Evolutionary conservation across 75 land plant genomes (phyloP), one percentile per base, ranked within the genome.

Genomic region (Gnetum montanum): DNA sequence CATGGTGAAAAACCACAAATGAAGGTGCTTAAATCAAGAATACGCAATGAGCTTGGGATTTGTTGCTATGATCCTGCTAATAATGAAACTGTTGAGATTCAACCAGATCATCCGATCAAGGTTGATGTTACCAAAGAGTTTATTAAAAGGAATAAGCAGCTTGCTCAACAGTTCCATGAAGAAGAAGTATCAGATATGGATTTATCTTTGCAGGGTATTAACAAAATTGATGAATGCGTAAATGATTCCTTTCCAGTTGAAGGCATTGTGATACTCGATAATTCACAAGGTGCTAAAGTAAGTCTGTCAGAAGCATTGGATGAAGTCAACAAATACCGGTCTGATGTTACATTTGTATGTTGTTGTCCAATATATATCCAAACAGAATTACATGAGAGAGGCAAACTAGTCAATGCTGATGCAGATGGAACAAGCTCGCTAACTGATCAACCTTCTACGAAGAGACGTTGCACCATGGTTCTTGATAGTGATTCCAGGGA

Each of bases 1-100:
- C 99, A 95, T 79, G 99, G 99, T 1, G 99, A 95, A 73, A 86
- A 90, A 62, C 99, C 85, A 25, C 80, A 90, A 53, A 95, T 90
- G 92, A 88, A 76, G 27, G 16, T 58, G 13, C 66, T 95, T 38
- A 90, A 86, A 58, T 77, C 66, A 31, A 85, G 65, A 60, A 86
- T 95, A 53, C 46, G 71, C 26, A 49, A 81, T 26, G 99, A 95
- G 51, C 58, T 85, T 40, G 80, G 84, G 26, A 80, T 90, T 54
- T 69, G 56, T 18, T 90, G 98, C 54, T 75, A 64, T 70, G 50
- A 72, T 59, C 98, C 98, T 40, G 85, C 81, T 59, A 94, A 90
- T 69, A 82, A 80, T 54, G 92, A 86, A 46, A 73, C 71, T 16
- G 73, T 90, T 15, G 43, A 61, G 49, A 66, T 95, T 52, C 73